phyloP scores from a whole-genome alignment of 306 rosid genomes.

The Vigna angularis region DNA sequence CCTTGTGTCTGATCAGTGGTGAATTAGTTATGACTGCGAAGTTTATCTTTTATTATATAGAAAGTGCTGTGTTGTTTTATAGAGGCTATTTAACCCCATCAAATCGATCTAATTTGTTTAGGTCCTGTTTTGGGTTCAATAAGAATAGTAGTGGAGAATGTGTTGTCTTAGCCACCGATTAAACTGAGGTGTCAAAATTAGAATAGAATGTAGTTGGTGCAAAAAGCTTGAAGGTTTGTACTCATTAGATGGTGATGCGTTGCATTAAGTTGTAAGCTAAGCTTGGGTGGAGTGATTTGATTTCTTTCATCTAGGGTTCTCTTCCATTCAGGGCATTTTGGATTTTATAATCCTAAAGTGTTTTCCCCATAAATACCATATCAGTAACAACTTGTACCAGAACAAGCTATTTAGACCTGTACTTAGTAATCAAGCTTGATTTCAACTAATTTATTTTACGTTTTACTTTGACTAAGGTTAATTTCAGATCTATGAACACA shows the following conservation, averaged over 20 bases:
- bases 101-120: conserved; percentile 4
- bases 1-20: conserved; percentile 38
- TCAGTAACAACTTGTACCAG: not conserved
- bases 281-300: not conserved
- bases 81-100: conserved; percentile 11
- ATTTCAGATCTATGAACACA: not conserved
- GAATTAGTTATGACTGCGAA: conserved; percentile 27
- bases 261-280: not conserved
- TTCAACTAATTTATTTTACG: not conserved
- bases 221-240: too few species aligned
- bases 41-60: conserved; percentile 38
- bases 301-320: not conserved
- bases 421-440: not conserved
- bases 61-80: conserved; percentile 30
- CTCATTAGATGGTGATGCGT: not conserved
- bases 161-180: not conserved
- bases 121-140: conserved; percentile 9
- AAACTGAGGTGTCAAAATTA: not conserved
- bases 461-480: not conserved
- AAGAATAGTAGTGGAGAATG: not conserved
- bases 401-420: not conserved
- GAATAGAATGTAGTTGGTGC: not conserved
- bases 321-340: not conserved
- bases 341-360: not conserved
- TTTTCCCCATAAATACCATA: too few species aligned